These are phyloP conservation scores for Cryptococcus amylolentus DNA, from an alignment of 1,284 basidiomycete species.

Conservation along the genomic window DNA sequence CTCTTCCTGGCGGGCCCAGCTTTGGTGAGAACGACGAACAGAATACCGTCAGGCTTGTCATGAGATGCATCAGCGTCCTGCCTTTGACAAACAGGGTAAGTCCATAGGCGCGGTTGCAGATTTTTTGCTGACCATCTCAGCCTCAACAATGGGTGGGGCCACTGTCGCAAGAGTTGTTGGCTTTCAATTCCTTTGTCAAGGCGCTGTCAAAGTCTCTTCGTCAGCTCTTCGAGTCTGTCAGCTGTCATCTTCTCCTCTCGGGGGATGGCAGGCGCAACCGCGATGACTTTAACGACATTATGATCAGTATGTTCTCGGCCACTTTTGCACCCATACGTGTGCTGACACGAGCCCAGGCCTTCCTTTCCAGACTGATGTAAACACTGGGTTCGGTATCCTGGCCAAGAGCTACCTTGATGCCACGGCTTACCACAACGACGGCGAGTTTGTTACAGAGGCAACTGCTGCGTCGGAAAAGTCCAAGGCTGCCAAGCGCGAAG, in stretches of 20 bases:
- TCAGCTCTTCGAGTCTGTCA: slow-evolving; percentile 83
- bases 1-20: slow-evolving; percentile 89
- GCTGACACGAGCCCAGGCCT: slow-evolving; percentile 49
- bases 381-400: slow-evolving; percentile 95
- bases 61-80: slow-evolving; percentile 90
- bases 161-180: slow-evolving; percentile 88
- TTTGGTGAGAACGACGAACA: slow-evolving; percentile 89
- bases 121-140: slow-evolving; percentile 48
- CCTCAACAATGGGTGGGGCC: slow-evolving; percentile 87
- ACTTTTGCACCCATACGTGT: not conserved
- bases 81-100: slow-evolving; percentile 86
- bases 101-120: not conserved
- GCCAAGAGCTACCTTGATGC: slow-evolving; percentile 95
- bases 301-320: slow-evolving; percentile 54
- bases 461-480: slow-evolving; percentile 68
- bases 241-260: slow-evolving; percentile 85
- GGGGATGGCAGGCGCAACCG: slow-evolving; percentile 78
- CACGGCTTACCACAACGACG: slow-evolving; percentile 72
- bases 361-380: slow-evolving; percentile 92
- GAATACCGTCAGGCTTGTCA: slow-evolving; percentile 86
- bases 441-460: slow-evolving; percentile 56
- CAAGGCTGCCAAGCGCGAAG: slow-evolving; percentile 75
- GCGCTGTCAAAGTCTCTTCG: slow-evolving; percentile 84
- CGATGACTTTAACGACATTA: slow-evolving; percentile 89
- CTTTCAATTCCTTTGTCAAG: slow-evolving; percentile 96